These are phyloP conservation scores for Penicillium sp. DNA, from an alignment of 2,329 filamentous ascomycete genomes.

Conservation along the genomic window DNA sequence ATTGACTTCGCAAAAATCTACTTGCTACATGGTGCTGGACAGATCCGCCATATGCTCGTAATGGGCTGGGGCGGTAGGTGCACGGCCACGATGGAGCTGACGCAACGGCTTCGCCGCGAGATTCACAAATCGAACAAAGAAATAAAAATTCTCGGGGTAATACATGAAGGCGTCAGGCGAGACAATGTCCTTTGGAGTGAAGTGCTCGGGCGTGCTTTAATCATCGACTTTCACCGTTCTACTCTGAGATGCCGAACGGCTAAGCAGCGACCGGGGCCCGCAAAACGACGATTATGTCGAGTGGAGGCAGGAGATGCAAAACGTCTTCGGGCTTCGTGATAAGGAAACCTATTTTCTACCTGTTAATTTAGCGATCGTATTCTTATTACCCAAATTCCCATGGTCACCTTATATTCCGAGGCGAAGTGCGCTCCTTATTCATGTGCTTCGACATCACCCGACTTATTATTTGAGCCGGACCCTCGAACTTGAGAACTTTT, in stretches of 20 bases:
- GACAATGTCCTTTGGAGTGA: not conserved
- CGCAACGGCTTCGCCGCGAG: not conserved
- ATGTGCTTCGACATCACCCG: conserved; percentile 1
- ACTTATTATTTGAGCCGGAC: not conserved
- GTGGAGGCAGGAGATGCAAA: not conserved
- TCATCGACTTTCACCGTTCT: not conserved
- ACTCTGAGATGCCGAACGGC: not conserved
- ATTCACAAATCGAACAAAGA: not conserved
- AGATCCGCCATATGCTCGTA: not conserved
- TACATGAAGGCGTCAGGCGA: not conserved
- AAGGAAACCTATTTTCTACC: too few species aligned
- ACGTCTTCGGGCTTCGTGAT: not conserved
- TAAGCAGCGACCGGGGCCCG: not conserved
- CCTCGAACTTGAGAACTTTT: not conserved
- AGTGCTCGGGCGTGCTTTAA: not conserved
- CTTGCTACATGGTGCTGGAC: not conserved
- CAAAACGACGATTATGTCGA: not conserved
- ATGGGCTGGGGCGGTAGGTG: not conserved
- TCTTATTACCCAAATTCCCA: too few species aligned
- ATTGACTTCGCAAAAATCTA: not conserved
- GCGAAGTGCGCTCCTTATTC: conserved; percentile 1
- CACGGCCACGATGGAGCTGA: not conserved
- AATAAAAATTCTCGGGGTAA: not conserved
- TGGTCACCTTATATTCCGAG: not conserved
- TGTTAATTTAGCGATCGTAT: too few species aligned